Conservation (phyloP, 2,329 filamentous ascomycete species). For the Penicillium sp. region DNA sequence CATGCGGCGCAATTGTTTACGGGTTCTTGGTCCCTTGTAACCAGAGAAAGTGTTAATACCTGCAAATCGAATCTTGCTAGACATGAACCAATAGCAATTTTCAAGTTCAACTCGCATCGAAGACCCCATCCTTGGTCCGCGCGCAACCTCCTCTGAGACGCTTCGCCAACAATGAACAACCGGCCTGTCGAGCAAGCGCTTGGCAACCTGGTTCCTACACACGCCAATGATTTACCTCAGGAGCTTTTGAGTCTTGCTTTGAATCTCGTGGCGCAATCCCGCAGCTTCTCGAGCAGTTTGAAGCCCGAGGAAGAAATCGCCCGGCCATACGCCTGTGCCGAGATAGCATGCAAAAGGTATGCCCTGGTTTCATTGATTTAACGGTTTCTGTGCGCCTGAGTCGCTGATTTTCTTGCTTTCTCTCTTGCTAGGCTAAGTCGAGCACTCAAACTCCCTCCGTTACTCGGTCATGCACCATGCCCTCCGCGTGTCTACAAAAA, state of each 20-base stretch:
- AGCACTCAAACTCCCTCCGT: constrained; percentile 66
- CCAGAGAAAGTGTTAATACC: too few species aligned
- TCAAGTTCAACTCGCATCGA: background rate
- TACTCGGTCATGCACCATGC: constrained; percentile 69
- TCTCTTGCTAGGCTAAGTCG: constrained; percentile 62
- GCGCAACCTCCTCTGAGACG: constrained; percentile 2
- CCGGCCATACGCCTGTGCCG: constrained; percentile 75
- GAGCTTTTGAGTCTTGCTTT: constrained; percentile 65
- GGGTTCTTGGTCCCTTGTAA: background rate
- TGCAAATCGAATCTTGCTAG: background rate
- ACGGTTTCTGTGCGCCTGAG: background rate
- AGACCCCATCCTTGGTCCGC: background rate
- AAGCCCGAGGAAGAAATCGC: constrained; percentile 84
- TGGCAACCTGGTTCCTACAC: constrained; percentile 66
- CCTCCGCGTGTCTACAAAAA: constrained; percentile 77
- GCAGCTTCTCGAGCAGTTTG: constrained; percentile 67
- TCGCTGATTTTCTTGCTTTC: background rate
- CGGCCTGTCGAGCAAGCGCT: constrained; percentile 67
- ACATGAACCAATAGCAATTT: background rate
- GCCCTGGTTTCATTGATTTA: background rate
- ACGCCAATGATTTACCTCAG: constrained; percentile 60
- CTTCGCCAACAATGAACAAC: constrained; percentile 54
- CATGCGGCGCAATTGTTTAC: constrained; percentile 7
- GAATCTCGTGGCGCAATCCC: constrained; percentile 73
- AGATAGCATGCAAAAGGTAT: constrained; percentile 83